A percentile compares a stretch with the other conserved stretches of the same genome.
These are phyloP conservation scores for Fusarium denticulatum DNA, from an alignment of 2,329 filamentous ascomycete genomes.

Conservation along the genomic window DNA sequence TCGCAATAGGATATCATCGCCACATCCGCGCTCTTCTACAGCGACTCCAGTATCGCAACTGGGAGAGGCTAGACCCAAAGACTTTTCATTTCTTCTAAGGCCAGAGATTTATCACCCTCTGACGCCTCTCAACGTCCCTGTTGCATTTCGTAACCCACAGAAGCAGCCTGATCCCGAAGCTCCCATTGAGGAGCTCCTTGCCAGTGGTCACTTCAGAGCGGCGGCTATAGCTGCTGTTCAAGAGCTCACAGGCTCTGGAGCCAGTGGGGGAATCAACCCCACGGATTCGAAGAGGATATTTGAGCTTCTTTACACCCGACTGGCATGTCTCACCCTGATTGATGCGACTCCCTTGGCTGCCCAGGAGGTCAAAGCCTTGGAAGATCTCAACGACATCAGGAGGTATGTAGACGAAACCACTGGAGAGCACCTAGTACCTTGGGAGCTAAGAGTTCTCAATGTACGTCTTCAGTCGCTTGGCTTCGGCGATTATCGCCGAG, in stretches of 20 bases:
- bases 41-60: conserved; percentile 45
- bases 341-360: conserved; percentile 75
- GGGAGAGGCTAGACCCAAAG: conserved; percentile 58
- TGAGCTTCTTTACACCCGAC: conserved; percentile 79
- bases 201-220: conserved; percentile 79
- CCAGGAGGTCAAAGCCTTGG: conserved; percentile 72
- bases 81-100: conserved; percentile 83
- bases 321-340: conserved; percentile 84
- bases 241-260: conserved; percentile 63
- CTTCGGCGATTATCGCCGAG: conserved; percentile 83
- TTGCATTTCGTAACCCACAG: conserved; percentile 74
- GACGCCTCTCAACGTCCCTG: conserved; percentile 67
- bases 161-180: conserved; percentile 71
- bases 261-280: conserved; percentile 57
- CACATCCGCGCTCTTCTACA: conserved; percentile 38
- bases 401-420: conserved; percentile 66
- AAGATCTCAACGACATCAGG: conserved; percentile 66
- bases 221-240: conserved; percentile 76
- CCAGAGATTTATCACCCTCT: conserved; percentile 87
- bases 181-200: conserved; percentile 74
- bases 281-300: conserved; percentile 76
- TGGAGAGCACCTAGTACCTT: conserved; percentile 78
- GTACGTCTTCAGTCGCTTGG: conserved; percentile 87
- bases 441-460: conserved; percentile 84
- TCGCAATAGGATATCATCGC: conserved; percentile 40